Evolutionary conservation across 441 rosid genomes (phyloP), one percentile per base, ranked within the genome.

Genomic region (Eutrema salsugineum): DNA sequence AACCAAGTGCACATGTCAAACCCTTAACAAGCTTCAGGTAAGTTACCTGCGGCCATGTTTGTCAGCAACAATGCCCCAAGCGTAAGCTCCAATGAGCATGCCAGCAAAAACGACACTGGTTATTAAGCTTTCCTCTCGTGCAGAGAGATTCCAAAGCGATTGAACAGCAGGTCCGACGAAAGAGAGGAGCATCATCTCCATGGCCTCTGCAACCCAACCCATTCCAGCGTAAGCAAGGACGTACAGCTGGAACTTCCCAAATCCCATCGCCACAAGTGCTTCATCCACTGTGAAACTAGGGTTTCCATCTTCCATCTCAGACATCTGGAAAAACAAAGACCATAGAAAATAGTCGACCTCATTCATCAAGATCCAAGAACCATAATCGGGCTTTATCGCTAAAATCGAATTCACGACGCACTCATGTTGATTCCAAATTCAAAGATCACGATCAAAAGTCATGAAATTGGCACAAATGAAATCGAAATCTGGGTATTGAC

Each of bases 121-220:
- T 40, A 94, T 80, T 0, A 90, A 70, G 79, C 97, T 90, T 70
- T 94, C 94, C 73, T 90, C 78, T 22, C 80, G 74, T 20, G 99
- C 70, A 68, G 96, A 83, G 63, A 94, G 96, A 73, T 48, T 75
- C 99, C 99, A 94, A 0, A 77, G 64, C 6, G 84, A 78, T 77
- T 90, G 84, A 55, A 94, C 89, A 28, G 96, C 94, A 11, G 98
- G 93, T 48, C 99, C 99, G 2, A 94, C 69, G 62, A 89, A 92
- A 36, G 97, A 94, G 27, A 94, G 94, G 24, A 94, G 90, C 98
- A 94, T 94, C 91, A 94, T 84, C 75, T 94, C 98, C 99, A 94
- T 94, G 15, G 99, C 99, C 70, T 94, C 99, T 3, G 93, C 92
- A 77, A 88, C 35, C 98, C 90, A 90, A 55, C 88, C 99, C 90